A percentile compares a stretch with the other conserved stretches of the same genome.
These are phyloP conservation scores for Argentina anserina DNA, from an alignment of 306 rosid species.

Conservation along the genomic window DNA sequence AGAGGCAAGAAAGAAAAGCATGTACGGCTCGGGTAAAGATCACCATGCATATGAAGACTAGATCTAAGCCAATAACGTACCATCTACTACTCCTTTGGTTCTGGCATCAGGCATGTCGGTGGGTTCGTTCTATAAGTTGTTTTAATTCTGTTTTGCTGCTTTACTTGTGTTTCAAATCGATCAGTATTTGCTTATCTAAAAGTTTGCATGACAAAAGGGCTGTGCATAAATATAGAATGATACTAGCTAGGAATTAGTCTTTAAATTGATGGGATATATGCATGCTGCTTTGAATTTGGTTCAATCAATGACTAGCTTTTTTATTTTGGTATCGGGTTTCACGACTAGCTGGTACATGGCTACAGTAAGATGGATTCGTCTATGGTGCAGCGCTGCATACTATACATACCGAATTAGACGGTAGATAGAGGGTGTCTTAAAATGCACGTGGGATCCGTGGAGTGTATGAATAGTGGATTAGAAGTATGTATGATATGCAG, in stretches of 20 bases:
- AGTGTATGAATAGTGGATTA: too few relatives aligned
- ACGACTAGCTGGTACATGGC: background rate
- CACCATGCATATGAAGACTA: constrained; percentile 25
- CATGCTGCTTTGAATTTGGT: background rate
- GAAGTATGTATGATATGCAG: too few relatives aligned
- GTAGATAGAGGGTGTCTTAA: too few relatives aligned
- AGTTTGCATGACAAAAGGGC: background rate
- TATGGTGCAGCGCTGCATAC: too few relatives aligned
- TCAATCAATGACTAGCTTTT: background rate
- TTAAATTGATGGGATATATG: background rate
- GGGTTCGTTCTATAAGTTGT: background rate
- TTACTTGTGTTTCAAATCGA: background rate
- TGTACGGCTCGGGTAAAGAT: constrained; percentile 22
- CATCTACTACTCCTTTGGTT: constrained; percentile 4
- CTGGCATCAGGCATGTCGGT: constrained; percentile 29
- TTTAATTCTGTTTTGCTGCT: background rate
- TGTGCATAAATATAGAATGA: background rate
- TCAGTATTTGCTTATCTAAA: background rate
- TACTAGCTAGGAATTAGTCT: background rate
- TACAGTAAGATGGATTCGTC: too few relatives aligned
- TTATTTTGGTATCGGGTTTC: background rate
- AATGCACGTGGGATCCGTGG: too few relatives aligned
- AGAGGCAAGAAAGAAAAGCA: constrained; percentile 7
- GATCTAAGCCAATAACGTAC: constrained; percentile 31
- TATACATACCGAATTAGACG: too few relatives aligned